These are phyloP conservation scores for Porpolomopsis calyptriformis DNA, from an alignment of 768 basidiomycete species.

Conservation along the genomic window DNA sequence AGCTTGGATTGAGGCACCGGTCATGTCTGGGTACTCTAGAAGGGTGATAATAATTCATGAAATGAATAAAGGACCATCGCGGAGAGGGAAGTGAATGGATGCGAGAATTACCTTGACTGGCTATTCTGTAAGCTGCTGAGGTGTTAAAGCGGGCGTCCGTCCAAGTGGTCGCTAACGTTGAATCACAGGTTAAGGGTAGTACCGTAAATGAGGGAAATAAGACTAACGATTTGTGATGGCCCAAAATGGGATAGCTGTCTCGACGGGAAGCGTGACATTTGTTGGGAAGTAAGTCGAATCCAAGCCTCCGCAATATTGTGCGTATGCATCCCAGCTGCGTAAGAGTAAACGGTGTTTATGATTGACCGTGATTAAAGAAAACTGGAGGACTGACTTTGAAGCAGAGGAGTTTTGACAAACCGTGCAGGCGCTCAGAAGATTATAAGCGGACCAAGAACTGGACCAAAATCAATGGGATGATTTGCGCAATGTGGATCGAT, in stretches of 20 bases:
- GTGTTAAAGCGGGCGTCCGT: constrained; percentile 6
- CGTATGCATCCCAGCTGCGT: constrained; percentile 8
- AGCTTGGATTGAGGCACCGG: neutral
- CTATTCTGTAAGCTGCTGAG: neutral
- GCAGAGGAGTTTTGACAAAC: constrained; percentile 6
- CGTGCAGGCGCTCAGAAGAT: constrained; percentile 9
- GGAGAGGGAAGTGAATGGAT: neutral
- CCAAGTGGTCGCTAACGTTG: constrained; percentile 3
- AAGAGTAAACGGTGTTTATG: neutral
- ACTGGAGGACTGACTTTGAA: constrained; percentile 3
- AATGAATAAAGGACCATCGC: neutral
- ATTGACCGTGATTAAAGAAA: neutral
- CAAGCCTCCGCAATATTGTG: constrained; percentile 1
- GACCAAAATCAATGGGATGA: neutral
- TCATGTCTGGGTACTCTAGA: neutral
- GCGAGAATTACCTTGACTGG: constrained; percentile 1
- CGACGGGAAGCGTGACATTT: constrained; percentile 4
- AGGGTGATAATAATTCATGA: no score
- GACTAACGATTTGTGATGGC: constrained; percentile 7
- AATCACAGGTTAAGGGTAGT: neutral
- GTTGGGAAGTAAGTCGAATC: constrained; percentile 5
- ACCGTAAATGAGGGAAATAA: neutral
- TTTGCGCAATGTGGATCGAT: neutral
- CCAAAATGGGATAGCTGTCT: constrained; percentile 6
- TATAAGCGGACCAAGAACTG: constrained; percentile 9